Base-by-base conservation (phyloP, 495 filamentous ascomycete species). In the Aspergillus incahuasiensis region DNA sequence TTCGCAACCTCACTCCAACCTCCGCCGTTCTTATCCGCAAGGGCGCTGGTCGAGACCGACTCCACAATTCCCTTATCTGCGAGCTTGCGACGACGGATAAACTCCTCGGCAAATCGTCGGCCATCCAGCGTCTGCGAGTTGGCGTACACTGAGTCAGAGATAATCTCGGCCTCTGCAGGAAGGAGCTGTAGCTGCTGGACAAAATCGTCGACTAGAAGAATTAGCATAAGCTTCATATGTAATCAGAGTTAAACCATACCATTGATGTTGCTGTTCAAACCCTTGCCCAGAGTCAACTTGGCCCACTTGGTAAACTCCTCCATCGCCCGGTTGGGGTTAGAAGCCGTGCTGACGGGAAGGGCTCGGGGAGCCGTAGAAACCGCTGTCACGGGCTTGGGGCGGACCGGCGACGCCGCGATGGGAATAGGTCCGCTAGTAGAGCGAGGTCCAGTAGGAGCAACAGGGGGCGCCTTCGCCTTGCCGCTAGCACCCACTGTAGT, bases 1-100 rank as follows among this genome's bases (percentile, higher is more conserved):
- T 97, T 97, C 8, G 94, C 94, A 60, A 98, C 94, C 74, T 97
- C 95, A 64, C 82, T 96, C 94, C 94, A 97, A 22, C 94, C 94
- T 53, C 90, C 87, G 18, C 72, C 72, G 51, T 67, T 76, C 52
- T 69, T 72, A 60, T 76, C 74, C 2, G 70, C 73, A 42, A 74
- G 75, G 1, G 66, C 72, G 48, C 77, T 76, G 20, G 67, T 65
- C 18, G 66, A 62, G 60, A 77, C 69, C 51, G 78, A 70, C 52
- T 84, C 74, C 65, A 94, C 76, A 28, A 96, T 79, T 25, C 94
- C 94, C 76, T 87, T 90, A 57, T 96, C 91, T 1, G 92, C 95
- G 0, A 92, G 81, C 79, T 90, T 92, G 68, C 89, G 90, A 54
- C 94, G 91, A 21, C 90, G 85, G 54, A 97, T 82, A 63, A 94